A percentile compares a stretch with the other conserved stretches of the same genome.
Conservation (phyloP, 345 rosid genomes). For the Gossypium stocksii region DNA sequence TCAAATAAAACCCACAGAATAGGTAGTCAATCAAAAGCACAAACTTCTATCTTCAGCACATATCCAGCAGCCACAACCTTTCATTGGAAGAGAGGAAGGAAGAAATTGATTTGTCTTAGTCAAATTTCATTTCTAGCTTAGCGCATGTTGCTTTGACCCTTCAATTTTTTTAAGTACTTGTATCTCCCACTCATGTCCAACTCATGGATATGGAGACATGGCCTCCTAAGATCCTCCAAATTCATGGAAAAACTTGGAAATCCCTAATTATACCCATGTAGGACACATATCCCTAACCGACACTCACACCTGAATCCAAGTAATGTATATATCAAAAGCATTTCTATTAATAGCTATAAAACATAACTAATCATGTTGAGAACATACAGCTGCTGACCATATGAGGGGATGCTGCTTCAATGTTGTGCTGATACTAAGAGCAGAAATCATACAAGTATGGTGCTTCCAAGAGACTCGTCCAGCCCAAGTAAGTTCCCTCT, state of each 20-base stretch:
- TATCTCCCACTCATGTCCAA: not conserved
- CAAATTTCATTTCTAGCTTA: not conserved
- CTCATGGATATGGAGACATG: not conserved
- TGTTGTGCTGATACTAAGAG: constrained; percentile 90
- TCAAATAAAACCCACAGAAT: not conserved
- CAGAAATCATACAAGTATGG: constrained; percentile 94
- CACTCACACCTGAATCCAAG: not conserved
- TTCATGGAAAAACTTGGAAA: not conserved
- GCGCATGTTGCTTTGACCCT: not conserved
- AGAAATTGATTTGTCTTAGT: not conserved
- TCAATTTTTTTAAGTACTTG: not conserved
- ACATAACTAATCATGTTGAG: constrained; percentile 20
- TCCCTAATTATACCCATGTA: not conserved
- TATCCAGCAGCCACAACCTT: not conserved
- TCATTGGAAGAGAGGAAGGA: not conserved
- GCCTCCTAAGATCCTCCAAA: not conserved
- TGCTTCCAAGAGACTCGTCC: constrained; percentile 87
- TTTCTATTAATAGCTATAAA: not conserved
- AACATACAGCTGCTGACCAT: constrained; percentile 92
- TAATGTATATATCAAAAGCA: not conserved
- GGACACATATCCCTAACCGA: not conserved
- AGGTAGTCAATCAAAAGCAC: not conserved
- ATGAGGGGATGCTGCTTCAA: constrained; percentile 94
- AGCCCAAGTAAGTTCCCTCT: constrained; percentile 91
- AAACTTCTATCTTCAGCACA: not conserved